Percentiles rank a stretch among this genome's conserved stretches.
phyloP scores from a whole-genome alignment of 257 asterid species.

The Nicotiana obtusifolia region DNA sequence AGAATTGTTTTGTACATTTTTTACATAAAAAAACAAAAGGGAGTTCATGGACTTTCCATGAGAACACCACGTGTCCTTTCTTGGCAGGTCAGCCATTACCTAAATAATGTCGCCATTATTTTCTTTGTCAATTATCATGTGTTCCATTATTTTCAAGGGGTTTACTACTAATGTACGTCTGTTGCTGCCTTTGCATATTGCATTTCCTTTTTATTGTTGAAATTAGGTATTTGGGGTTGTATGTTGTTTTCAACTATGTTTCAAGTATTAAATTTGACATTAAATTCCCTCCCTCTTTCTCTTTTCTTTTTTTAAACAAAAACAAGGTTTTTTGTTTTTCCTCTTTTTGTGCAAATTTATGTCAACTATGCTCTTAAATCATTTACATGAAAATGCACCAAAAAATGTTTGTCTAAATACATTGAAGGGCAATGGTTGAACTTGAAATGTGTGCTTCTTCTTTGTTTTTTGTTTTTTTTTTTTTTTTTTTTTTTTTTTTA shows the following conservation, averaged over 20 bases:
- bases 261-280: neutral
- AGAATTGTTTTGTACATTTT: constrained; percentile 6
- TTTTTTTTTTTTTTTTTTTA: too few relatives aligned
- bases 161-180: constrained; percentile 9
- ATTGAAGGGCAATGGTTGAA: neutral
- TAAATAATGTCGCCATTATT: constrained; percentile 2
- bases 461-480: too few relatives aligned
- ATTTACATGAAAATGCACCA: neutral
- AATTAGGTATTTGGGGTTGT: constrained; percentile 1
- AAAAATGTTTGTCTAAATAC: neutral
- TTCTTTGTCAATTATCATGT: constrained; percentile 17
- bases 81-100: constrained; percentile 19
- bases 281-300: neutral
- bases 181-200: neutral
- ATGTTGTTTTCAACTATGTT: neutral
- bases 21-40: neutral
- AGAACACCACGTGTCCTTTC: constrained; percentile 55
- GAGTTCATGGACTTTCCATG: constrained; percentile 39
- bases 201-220: neutral
- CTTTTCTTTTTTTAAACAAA: too few relatives aligned
- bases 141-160: neutral
- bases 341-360: neutral
- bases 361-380: neutral
- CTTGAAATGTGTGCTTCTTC: neutral
- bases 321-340: neutral